A percentile compares a stretch with the other conserved stretches of the same genome.
phyloP scores from a whole-genome alignment of 2,329 filamentous ascomycete species.

The Phaeosphaeriaceae sp. region DNA sequence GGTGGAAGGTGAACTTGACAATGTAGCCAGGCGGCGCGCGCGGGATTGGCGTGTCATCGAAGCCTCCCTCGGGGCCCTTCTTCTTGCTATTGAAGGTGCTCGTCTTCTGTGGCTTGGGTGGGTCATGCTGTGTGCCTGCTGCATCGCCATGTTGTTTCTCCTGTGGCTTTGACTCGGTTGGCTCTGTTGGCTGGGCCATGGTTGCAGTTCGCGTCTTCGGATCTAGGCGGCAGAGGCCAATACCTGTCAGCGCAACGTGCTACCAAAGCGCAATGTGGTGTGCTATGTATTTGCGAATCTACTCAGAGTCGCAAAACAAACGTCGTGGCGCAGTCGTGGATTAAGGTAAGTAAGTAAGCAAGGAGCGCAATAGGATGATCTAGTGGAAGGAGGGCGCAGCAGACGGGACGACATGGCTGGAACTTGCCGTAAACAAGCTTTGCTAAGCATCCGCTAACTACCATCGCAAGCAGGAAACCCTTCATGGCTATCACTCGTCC shows the following conservation, averaged over 20 bases:
- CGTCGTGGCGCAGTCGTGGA: too few species aligned
- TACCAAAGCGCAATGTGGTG: too few species aligned
- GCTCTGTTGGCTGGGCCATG: conserved; percentile 21
- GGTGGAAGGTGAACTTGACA: conserved; percentile 82
- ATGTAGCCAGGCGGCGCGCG: conserved; percentile 79
- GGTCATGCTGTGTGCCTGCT: conserved; percentile 13
- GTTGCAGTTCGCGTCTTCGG: conserved; percentile 9
- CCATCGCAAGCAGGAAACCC: too few species aligned
- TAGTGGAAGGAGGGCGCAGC: conserved; percentile 18
- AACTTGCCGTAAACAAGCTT: conserved; percentile 21
- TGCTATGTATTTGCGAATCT: neutral
- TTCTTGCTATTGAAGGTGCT: conserved; percentile 34
- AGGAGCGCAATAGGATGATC: too few species aligned
- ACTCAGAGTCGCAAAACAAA: neutral
- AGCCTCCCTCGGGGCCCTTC: conserved; percentile 73
- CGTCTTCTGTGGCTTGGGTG: conserved; percentile 33
- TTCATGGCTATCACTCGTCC: too few species aligned
- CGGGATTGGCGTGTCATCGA: conserved; percentile 79
- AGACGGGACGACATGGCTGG: conserved; percentile 10
- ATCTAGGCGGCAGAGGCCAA: conserved; percentile 2
- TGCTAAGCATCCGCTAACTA: conserved; percentile 19
- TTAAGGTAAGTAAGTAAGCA: too few species aligned
- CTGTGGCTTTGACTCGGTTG: conserved; percentile 12
- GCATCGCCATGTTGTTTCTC: conserved; percentile 20
- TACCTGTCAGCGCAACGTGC: neutral